Percentiles rank a stretch among this genome's conserved stretches.
These are phyloP conservation scores for Casuarina glauca DNA, from an alignment of 306 rosid genomes.

Conservation along the genomic window DNA sequence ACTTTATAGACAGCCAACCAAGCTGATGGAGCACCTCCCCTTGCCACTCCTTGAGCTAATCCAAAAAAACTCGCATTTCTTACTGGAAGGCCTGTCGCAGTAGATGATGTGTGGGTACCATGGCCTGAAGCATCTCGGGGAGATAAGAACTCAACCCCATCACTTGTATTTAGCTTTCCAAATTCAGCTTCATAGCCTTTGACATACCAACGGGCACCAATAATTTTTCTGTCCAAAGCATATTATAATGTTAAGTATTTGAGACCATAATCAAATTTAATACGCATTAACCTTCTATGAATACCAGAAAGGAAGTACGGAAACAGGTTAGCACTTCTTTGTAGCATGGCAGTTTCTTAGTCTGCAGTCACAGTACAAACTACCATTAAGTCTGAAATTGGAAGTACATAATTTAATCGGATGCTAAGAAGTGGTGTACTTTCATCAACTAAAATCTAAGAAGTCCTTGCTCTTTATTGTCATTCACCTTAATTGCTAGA, in stretches of 20 bases:
- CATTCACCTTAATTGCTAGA: neutral
- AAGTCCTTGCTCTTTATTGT: slow-evolving; percentile 3
- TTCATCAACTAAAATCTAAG: neutral
- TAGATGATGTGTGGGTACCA: slow-evolving; percentile 67
- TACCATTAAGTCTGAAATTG: neutral
- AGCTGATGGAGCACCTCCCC: slow-evolving; percentile 72
- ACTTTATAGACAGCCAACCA: slow-evolving; percentile 57
- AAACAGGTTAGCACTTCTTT: neutral
- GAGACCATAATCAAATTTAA: neutral
- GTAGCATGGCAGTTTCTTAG: neutral
- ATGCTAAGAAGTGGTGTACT: neutral
- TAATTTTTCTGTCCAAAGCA: slow-evolving; percentile 51
- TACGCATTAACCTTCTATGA: neutral
- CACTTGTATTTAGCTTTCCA: slow-evolving; percentile 43
- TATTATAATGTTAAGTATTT: neutral
- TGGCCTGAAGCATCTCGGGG: slow-evolving; percentile 61
- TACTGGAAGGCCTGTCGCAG: slow-evolving; percentile 51
- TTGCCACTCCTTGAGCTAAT: slow-evolving; percentile 52
- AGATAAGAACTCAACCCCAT: slow-evolving; percentile 45
- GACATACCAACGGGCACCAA: slow-evolving; percentile 67
- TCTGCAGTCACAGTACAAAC: neutral
- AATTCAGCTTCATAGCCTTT: slow-evolving; percentile 73
- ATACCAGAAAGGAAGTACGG: neutral
- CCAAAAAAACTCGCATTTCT: slow-evolving; percentile 49
- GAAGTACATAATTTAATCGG: neutral